These are phyloP conservation scores for Pterocarpus santalinus DNA, from an alignment of 306 rosid species.

Conservation along the genomic window DNA sequence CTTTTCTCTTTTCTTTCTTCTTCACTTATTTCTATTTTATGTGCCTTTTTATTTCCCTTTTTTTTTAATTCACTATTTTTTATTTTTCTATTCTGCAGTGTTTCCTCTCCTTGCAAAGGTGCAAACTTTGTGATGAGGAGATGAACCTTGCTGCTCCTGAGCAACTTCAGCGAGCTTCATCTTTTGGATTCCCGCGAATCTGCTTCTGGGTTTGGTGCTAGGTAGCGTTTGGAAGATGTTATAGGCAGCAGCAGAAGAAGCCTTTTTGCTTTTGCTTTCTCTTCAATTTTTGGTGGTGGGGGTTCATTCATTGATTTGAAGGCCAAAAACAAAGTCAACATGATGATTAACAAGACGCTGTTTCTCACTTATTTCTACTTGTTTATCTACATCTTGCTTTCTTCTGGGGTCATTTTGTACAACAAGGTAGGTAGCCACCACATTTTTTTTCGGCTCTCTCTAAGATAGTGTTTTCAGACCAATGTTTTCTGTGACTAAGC, in stretches of 20 bases:
- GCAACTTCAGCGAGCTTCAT: neutral
- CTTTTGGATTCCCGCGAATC: neutral
- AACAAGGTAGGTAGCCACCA: conserved; percentile 65
- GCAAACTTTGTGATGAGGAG: neutral
- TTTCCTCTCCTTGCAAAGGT: neutral
- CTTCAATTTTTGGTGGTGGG: neutral
- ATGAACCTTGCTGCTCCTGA: neutral
- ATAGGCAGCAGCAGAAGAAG: neutral
- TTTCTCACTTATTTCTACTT: conserved; percentile 76
- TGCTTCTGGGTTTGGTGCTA: conserved; percentile 5
- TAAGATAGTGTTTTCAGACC: neutral
- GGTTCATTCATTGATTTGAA: neutral
- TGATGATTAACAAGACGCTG: conserved; percentile 72
- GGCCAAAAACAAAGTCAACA: neutral
- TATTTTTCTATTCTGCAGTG: neutral
- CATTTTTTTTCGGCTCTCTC: neutral
- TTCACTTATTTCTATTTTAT: neutral
- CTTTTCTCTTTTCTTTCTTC: neutral
- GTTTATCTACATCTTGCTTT: conserved; percentile 73
- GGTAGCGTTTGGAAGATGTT: conserved; percentile 7
- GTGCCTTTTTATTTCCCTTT: no score
- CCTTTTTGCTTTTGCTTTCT: neutral
- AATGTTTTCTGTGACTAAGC: neutral
- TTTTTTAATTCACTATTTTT: neutral
- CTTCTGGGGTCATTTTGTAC: conserved; percentile 84